Evolutionary conservation across 345 rosid species (phyloP), one percentile per base, ranked within the genome.

Genomic region (Pistacia atlantica): DNA sequence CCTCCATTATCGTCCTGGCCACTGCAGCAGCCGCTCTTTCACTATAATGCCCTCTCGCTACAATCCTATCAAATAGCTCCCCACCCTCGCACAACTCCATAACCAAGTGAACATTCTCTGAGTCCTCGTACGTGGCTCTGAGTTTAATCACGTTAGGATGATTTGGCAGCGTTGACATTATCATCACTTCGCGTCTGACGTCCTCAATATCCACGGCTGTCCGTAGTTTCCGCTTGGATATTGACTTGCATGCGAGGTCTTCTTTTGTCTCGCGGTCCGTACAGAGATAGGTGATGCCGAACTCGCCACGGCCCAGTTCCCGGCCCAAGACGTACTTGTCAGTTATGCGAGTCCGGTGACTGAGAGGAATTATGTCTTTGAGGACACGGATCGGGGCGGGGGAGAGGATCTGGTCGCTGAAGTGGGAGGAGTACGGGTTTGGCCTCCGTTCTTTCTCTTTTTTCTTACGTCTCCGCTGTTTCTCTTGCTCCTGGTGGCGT

Each of bases 71-170:
- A 12, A 95, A 95, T 48, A 95, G 88, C 86, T 95, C 99, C 0
- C 99, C 99, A 51, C 99, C 99, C 74, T 93, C 98, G 35, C 99
- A 95, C 38, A 95, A 85, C 87, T 95, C 99, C 99, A 93, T 93
- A 52, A 93, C 99, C 78, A 95, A 80, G 77, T 93, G 96, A 38
- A 95, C 99, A 67, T 95, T 93, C 80, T 95, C 98, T 48, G 70
- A 60, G 42, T 95, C 99, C 88, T 95, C 99, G 8, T 93, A 95
- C 1, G 95, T 89, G n/a, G 96, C 98, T 82, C 80, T 95, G 63
- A 93, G 89, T 89, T 90, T 95, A 49, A 95, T 94, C n/a, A 95
- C 77, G 63, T 95, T 93, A 1, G 93, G 91, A 73, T 95, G 98
- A 22, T 90, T 89, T 4, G 99, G 99, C 58, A 95, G 68, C 46